A percentile compares a stretch with the other conserved stretches of the same genome.
These are phyloP conservation scores for Pseudogymnoascus sp. DNA, from an alignment of 2,329 filamentous ascomycete species.

Conservation along the genomic window DNA sequence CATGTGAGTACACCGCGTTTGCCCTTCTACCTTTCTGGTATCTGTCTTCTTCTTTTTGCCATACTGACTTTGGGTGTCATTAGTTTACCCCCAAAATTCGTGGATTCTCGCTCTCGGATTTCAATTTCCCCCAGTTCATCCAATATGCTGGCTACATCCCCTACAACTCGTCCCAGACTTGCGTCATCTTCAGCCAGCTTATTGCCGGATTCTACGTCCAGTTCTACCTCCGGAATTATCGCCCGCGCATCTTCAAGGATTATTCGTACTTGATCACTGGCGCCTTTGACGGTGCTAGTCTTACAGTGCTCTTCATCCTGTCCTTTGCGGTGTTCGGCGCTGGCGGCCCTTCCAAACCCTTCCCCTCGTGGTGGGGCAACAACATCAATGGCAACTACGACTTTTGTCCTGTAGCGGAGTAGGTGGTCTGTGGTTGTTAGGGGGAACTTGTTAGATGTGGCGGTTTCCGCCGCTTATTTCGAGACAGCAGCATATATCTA, in stretches of 20 bases:
- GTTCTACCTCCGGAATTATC: conserved; percentile 31
- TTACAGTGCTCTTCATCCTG: conserved; percentile 33
- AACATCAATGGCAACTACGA: conserved; percentile 22
- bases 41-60: background rate
- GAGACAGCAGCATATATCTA: background rate
- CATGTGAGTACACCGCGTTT: conserved; percentile 26
- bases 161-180: conserved; percentile 47
- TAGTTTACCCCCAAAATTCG: conserved; percentile 41
- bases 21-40: conserved; percentile 3
- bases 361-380: conserved; percentile 32
- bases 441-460: background rate
- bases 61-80: background rate
- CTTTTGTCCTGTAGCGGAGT: conserved; percentile 17
- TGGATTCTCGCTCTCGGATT: conserved; percentile 32
- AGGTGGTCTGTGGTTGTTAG: background rate
- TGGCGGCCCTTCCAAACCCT: conserved; percentile 29
- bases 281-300: conserved; percentile 33
- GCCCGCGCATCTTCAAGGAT: conserved; percentile 31
- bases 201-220: conserved; percentile 36
- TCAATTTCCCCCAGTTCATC: conserved; percentile 47
- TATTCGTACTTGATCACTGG: conserved; percentile 35
- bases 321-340: conserved; percentile 38
- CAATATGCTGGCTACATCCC: conserved; percentile 47
- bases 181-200: conserved; percentile 40
- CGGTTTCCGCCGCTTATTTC: background rate